These are phyloP conservation scores for Penicillium hesseltinei DNA, from an alignment of 2,329 filamentous ascomycete genomes.

Conservation along the genomic window DNA sequence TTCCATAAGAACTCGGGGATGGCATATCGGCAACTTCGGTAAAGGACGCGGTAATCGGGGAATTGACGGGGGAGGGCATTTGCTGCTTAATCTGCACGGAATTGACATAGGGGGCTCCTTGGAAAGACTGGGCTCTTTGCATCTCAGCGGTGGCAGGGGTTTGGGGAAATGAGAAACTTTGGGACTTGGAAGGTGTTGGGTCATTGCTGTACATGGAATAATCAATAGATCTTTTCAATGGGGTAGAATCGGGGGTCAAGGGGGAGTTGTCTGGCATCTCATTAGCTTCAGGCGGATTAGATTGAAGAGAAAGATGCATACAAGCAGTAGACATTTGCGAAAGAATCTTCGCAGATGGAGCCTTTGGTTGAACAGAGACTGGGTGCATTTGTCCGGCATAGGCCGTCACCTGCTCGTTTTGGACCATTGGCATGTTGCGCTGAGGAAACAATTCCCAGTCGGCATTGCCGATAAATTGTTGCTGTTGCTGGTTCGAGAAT, in stretches of 20 bases:
- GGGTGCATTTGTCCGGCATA: slow-evolving; percentile 31
- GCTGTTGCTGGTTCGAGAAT: slow-evolving; percentile 20
- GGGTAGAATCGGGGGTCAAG: slow-evolving; percentile 66
- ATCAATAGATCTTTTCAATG: slow-evolving; percentile 45
- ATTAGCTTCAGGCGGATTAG: not conserved
- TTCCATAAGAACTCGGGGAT: slow-evolving; percentile 23
- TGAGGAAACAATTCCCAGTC: slow-evolving; percentile 30
- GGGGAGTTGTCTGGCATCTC: slow-evolving; percentile 40
- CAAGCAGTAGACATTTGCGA: slow-evolving; percentile 59
- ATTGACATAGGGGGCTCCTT: slow-evolving; percentile 43
- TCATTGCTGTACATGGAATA: slow-evolving; percentile 40
- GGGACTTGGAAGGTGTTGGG: slow-evolving; percentile 41
- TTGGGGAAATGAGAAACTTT: slow-evolving; percentile 32
- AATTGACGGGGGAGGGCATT: slow-evolving; percentile 57
- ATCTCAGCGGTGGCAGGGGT: slow-evolving; percentile 40
- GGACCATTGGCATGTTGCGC: slow-evolving; percentile 21
- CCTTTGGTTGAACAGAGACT: slow-evolving; percentile 41
- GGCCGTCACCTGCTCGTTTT: slow-evolving; percentile 23
- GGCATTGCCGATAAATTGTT: slow-evolving; percentile 24
- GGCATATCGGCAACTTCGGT: slow-evolving; percentile 52
- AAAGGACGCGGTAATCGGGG: slow-evolving; percentile 49
- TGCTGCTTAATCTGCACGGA: slow-evolving; percentile 41
- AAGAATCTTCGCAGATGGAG: slow-evolving; percentile 42
- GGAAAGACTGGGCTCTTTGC: slow-evolving; percentile 47
- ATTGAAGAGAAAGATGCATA: slow-evolving; percentile 1